Evolutionary conservation across 2,329 filamentous ascomycete species (phyloP), one percentile per base, ranked within the genome.

Genomic region (Alternaria sp.): DNA sequence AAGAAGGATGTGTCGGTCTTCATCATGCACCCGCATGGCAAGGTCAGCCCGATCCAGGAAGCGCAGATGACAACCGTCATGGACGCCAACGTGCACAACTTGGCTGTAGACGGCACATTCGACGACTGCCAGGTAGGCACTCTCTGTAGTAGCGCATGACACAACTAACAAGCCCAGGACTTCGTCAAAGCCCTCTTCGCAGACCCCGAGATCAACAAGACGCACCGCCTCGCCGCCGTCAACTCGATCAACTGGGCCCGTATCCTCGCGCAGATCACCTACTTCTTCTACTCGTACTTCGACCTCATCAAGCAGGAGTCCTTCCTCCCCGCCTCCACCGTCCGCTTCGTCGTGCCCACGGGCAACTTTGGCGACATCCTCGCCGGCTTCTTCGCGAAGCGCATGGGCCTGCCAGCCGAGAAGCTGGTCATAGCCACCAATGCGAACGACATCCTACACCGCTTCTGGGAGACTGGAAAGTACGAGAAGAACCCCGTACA

Each of bases 1-100:
- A 98, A 98, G 88, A 94, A 97, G 82, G 96, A 99, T 85, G 92
- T 97, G 15, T 96, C 93, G 0, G 92, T 98, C 57, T 96, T 97
- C 83, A 98, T 99, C 78, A 87, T 98, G 74, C 91, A 95, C 80
- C 96, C 96, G 25, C 92, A 96, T 80, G 95, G 94, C 66, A 92
- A 93, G 70, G 91, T 98, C 66, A 94, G 91, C 78, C 92, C 94
- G 14, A 92, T 98, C 61, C 96, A 98, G 81, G 93, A 98, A 81
- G 92, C 92, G 5, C 96, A 98, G 83, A 98, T 98, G 96, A 97
- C 94, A 1, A 97, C 95, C 0, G 92, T 96, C 26, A 84, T 93
- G 44, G 96, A 98, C 79, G 83, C 87, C 63, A 98, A 98, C 77
- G 94, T 98, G 33, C 93, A 97, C 85, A 97, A 97, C 81, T 84